Evolutionary conservation across 345 rosid species (phyloP), one percentile per base, ranked within the genome.

Genomic region (Aethionema arabicum): DNA sequence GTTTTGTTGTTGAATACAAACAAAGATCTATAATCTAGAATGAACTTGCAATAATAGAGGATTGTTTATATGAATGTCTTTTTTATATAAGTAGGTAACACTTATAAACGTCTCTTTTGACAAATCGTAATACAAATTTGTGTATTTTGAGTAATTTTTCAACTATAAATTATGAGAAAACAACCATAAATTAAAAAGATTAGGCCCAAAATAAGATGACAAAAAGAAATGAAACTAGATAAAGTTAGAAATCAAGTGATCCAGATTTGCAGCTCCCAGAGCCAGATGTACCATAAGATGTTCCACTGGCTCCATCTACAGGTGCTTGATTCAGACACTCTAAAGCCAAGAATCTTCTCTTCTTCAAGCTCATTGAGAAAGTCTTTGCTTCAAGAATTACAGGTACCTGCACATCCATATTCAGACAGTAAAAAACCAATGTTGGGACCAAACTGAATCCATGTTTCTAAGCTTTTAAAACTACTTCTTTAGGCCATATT

Each of bases 241-340:
- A 42, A 33, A 50, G 56, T 79, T 75, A 92, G 67, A 90, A 92
- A 65, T 87, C 97, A 11, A 92, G 84, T 16, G 72, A 68, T 29
- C 85, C 83, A 13, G 77, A 59, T 68, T 78, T 89, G 68, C 88
- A 84, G 70, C 84, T 77, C 43, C 87, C 83, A 0, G 91, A 67
- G 40, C 87, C 83, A 0, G 91, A 67, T 44, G 87, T 78, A 56
- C 87, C 85, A 58, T 89, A 89, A 2, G 96, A 92, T 67, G 77
- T 72, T 64, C 98, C 97, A 69, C 86, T 85, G 4, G 96, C 85
- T 46, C 95, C 93, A 45, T 89, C 97, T 30, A 92, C 79, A 5
- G 97, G 98, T 53, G 97, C 98, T 82, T 92, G 97, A 76, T 89
- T 92, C 68, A 92, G 67, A 70, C 85, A 85, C 73, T 92, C 98